A percentile compares a stretch with the other conserved stretches of the same genome.
These are phyloP conservation scores for Ajuga reptans DNA, from an alignment of 305 asterid species.

Conservation along the genomic window DNA sequence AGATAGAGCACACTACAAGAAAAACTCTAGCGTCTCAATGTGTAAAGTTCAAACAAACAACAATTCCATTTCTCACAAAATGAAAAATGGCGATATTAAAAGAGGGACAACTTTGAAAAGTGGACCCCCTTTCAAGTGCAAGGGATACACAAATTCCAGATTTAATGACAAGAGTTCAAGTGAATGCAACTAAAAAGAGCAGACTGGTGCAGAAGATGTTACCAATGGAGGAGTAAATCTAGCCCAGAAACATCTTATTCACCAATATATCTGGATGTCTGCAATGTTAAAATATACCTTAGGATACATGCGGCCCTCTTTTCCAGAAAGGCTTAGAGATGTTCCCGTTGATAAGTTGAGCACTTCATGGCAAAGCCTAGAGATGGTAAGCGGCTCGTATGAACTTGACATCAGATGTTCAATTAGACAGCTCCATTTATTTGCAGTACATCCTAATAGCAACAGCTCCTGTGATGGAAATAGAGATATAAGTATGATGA, in stretches of 20 bases:
- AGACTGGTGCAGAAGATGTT: conserved; percentile 11
- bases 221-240: not conserved
- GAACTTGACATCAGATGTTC: conserved; percentile 47
- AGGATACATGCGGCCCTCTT: conserved; percentile 32
- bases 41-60: not conserved
- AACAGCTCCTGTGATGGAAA: conserved; percentile 50
- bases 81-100: not conserved
- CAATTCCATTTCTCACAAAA: not conserved
- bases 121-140: not conserved
- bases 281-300: conserved; percentile 37
- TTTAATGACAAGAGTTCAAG: not conserved
- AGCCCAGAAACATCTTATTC: conserved; percentile 8
- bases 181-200: not conserved
- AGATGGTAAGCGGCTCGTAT: conserved; percentile 34
- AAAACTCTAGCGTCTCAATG: not conserved
- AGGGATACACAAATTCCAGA: not conserved
- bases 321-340: conserved; percentile 25
- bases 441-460: conserved; percentile 50
- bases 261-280: not conserved
- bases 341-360: conserved; percentile 31
- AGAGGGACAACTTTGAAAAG: not conserved
- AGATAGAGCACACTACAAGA: not conserved
- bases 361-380: conserved; percentile 45
- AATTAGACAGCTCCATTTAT: conserved; percentile 52
- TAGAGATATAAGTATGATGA: not conserved